A percentile compares a stretch with the other conserved stretches of the same genome.
These are phyloP conservation scores for Umbelopsis sp. DNA, from an alignment of 371 early-diverging fungal species.

Conservation along the genomic window DNA sequence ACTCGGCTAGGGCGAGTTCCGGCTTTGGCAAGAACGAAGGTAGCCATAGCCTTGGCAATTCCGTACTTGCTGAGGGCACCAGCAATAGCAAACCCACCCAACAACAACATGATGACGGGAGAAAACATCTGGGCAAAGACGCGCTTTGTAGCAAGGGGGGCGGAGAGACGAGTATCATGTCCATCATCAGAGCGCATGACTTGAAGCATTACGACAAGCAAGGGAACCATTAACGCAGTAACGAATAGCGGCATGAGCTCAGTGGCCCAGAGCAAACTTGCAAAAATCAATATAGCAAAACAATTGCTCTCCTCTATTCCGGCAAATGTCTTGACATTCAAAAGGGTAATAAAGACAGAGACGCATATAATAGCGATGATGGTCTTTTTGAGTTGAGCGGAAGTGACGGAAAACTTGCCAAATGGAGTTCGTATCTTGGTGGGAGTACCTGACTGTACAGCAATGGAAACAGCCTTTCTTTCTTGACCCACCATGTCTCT, in stretches of 20 bases:
- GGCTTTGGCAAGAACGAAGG: constrained; percentile 86
- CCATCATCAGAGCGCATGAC: constrained; percentile 75
- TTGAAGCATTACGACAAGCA: constrained; percentile 81
- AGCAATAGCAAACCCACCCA: constrained; percentile 85
- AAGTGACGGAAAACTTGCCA: constrained; percentile 43
- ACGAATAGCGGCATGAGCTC: constrained; percentile 96
- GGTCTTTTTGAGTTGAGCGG: constrained; percentile 40
- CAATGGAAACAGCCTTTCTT: constrained; percentile 77
- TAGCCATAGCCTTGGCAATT: constrained; percentile 91
- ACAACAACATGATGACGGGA: constrained; percentile 81
- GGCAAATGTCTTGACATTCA: constrained; percentile 59
- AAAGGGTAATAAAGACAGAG: constrained; percentile 54
- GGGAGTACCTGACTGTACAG: constrained; percentile 48
- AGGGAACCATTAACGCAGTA: constrained; percentile 88
- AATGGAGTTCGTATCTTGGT: constrained; percentile 49
- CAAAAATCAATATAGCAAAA: constrained; percentile 88
- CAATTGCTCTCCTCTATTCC: constrained; percentile 76
- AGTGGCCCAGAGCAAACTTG: constrained; percentile 91
- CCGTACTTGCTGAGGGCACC: constrained; percentile 85
- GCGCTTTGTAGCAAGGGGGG: constrained; percentile 67
- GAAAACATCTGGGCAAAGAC: constrained; percentile 84
- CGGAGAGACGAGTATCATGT: constrained; percentile 46
- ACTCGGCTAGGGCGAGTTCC: constrained; percentile 85
- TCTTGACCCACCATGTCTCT: constrained; percentile 94
- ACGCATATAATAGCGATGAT: constrained; percentile 53